Percentiles rank a stretch among this genome's conserved stretches.
These are phyloP conservation scores for Hortaea werneckii DNA, from an alignment of 2,329 filamentous ascomycete species.

Conservation along the genomic window DNA sequence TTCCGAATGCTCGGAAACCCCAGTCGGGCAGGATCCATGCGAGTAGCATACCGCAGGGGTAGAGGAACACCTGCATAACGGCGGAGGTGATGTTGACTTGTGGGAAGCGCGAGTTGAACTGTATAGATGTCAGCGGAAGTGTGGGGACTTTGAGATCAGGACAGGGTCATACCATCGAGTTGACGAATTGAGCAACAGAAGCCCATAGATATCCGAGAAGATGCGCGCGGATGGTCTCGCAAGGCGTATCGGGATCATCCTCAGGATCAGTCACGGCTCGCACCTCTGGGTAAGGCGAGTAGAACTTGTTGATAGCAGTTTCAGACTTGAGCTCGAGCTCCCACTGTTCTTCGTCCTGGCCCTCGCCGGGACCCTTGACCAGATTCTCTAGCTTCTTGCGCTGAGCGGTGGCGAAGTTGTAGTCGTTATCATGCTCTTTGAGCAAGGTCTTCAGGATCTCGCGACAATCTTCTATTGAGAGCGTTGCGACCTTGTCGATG, in stretches of 20 bases:
- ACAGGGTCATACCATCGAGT: not conserved
- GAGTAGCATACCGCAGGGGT: slow-evolving; percentile 1
- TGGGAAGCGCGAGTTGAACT: slow-evolving; percentile 2
- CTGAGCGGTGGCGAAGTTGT: slow-evolving; percentile 1
- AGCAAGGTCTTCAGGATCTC: not conserved
- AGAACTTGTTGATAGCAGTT: slow-evolving; percentile 5
- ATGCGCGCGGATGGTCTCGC: slow-evolving; percentile 2
- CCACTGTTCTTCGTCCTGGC: slow-evolving; percentile 53
- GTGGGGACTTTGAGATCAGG: not conserved
- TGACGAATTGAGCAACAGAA: slow-evolving; percentile 1
- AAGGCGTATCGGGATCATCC: not conserved
- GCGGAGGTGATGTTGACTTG: not conserved
- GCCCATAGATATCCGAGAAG: slow-evolving; percentile 1
- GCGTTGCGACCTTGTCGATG: slow-evolving; percentile 1
- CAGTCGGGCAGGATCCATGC: slow-evolving; percentile 1
- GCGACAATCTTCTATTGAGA: slow-evolving; percentile 1
- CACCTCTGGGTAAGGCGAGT: slow-evolving; percentile 3
- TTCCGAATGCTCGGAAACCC: not conserved
- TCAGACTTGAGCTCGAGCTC: slow-evolving; percentile 65
- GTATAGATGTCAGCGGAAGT: not conserved
- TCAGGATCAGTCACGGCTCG: slow-evolving; percentile 1
- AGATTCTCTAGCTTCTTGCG: slow-evolving; percentile 1
- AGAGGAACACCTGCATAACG: slow-evolving; percentile 2
- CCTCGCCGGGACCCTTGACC: slow-evolving; percentile 1
- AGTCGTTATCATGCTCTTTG: slow-evolving; percentile 1